These are phyloP conservation scores for Tricholoma sp. DNA, from an alignment of 768 basidiomycete genomes.

Conservation along the genomic window DNA sequence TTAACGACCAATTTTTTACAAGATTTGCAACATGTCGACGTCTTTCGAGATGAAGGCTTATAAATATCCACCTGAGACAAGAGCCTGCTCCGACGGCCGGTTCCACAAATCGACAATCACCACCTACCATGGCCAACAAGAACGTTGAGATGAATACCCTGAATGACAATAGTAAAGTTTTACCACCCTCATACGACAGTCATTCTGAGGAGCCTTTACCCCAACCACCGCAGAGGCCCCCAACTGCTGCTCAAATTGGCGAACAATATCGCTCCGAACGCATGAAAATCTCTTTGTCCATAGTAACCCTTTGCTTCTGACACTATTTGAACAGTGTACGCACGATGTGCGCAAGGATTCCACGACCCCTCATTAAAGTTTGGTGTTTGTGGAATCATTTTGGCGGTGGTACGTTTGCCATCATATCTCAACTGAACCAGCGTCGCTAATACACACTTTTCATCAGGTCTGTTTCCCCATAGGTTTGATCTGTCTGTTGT, in stretches of 20 bases:
- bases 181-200: neutral
- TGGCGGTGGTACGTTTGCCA: constrained; percentile 9
- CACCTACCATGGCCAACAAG: neutral
- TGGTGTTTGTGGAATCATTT: constrained; percentile 14
- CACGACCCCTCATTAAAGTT: constrained; percentile 10
- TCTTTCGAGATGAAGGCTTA: neutral
- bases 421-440: neutral
- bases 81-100: neutral
- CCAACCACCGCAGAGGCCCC: neutral
- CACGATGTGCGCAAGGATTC: constrained; percentile 12
- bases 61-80: neutral
- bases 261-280: constrained; percentile 13
- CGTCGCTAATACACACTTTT: neutral
- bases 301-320: neutral
- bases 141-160: neutral
- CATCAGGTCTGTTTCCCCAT: constrained; percentile 11
- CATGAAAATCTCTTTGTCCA: neutral
- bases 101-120: neutral
- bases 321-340: constrained; percentile 6
- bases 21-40: neutral
- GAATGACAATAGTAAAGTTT: neutral
- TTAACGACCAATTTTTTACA: too few species aligned
- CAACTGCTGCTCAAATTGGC: constrained; percentile 6
- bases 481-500: constrained; percentile 15
- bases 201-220: neutral